These are phyloP conservation scores for Arabidopsis thaliana DNA, from an alignment of 345 rosid genomes.

Conservation along the genomic window TAIR10.1 NC_003076.8:24780001-24780500, in stretches of 20 bases:
- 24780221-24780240: too few species aligned
- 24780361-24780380: slow-evolving; percentile 23
- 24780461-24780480: slow-evolving; percentile 15
- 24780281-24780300: too few species aligned
- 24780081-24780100: background rate
- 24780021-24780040: background rate
- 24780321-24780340: slow-evolving; percentile 19
- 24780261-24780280: background rate
- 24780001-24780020: slow-evolving; percentile 41
- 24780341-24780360: slow-evolving; percentile 34
- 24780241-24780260: background rate
- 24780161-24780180: slow-evolving; percentile 7
- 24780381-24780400: slow-evolving; percentile 29
- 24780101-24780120: slow-evolving; percentile 25
- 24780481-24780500: slow-evolving; percentile 20
- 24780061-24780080: background rate
- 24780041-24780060: background rate
- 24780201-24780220: slow-evolving; percentile 1
- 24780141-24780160: slow-evolving; percentile 22
- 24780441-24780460: slow-evolving; percentile 32
- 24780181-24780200: background rate
- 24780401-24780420: slow-evolving; percentile 29
- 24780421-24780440: slow-evolving; percentile 31
- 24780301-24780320: slow-evolving; percentile 3
- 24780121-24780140: slow-evolving; percentile 38